Conservation (phyloP, 2,329 filamentous ascomycete genomes). For the Aspergillus tubingensis region DNA sequence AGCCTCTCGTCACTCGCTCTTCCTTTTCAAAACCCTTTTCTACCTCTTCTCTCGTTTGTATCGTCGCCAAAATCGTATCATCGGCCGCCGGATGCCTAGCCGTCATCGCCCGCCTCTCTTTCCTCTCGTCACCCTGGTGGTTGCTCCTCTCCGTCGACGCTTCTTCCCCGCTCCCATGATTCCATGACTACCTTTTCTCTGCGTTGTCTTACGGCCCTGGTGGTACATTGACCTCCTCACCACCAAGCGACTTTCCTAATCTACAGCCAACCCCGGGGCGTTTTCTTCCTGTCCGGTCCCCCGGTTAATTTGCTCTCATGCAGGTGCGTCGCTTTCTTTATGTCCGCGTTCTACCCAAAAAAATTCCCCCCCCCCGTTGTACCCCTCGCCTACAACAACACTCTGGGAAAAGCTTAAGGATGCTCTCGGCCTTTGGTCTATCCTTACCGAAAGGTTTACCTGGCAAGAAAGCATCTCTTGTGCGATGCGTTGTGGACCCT, state of each 20-base stretch:
- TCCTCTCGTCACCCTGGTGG: conserved; percentile 24
- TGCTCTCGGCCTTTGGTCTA: background rate
- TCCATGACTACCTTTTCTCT: conserved; percentile 32
- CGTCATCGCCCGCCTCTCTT: conserved; percentile 20
- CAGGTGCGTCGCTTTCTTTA: conserved; percentile 40
- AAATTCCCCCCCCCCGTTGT: conserved; percentile 5
- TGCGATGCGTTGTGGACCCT: background rate
- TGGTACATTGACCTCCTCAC: conserved; percentile 40
- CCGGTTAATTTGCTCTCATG: conserved; percentile 39
- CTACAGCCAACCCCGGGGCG: conserved; percentile 30
- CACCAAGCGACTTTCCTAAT: conserved; percentile 27
- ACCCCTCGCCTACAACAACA: background rate
- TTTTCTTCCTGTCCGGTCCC: conserved; percentile 19
- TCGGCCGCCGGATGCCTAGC: conserved; percentile 27
- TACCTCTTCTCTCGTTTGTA: conserved; percentile 7
- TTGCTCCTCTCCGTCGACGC: conserved; percentile 23
- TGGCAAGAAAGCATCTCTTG: background rate
- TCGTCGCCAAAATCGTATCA: conserved; percentile 5
- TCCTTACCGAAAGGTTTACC: background rate
- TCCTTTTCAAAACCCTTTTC: conserved; percentile 1
- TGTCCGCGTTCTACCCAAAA: conserved; percentile 10
- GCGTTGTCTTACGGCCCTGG: conserved; percentile 34
- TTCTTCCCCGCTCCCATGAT: conserved; percentile 46
- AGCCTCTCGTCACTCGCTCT: conserved; percentile 3
- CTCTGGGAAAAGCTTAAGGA: no score